These are phyloP conservation scores for Sisymbrium altissimum DNA, from an alignment of 345 rosid species.

Conservation along the genomic window DNA sequence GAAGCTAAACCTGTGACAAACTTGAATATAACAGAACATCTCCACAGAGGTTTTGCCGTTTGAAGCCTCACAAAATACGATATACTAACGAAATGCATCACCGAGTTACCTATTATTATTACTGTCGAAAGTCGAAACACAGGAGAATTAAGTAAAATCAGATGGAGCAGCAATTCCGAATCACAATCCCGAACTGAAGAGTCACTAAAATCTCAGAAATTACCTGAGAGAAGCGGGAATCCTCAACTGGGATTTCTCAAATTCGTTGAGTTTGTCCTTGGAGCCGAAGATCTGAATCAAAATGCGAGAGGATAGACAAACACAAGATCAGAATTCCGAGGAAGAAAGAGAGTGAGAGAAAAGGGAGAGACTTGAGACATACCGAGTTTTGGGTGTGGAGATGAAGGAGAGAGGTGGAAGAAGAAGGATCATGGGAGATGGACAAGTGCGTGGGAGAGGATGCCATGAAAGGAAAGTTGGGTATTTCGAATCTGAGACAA, in stretches of 20 bases:
- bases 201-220: not conserved
- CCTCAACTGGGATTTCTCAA: constrained; percentile 21
- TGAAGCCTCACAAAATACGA: constrained; percentile 5
- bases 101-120: not conserved
- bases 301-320: not conserved
- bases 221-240: constrained; percentile 31
- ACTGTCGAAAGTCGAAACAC: not conserved
- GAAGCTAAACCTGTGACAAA: not conserved
- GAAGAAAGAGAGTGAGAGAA: not conserved
- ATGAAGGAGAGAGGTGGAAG: constrained; percentile 17
- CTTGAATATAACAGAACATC: not conserved
- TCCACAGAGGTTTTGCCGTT: not conserved
- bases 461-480: constrained; percentile 33
- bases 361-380: not conserved
- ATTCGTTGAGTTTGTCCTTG: not conserved
- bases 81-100: not conserved
- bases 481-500: constrained; percentile 24
- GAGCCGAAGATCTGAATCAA: constrained; percentile 24
- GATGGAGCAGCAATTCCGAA: not conserved
- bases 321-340: not conserved
- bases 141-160: not conserved
- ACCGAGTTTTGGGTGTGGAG: constrained; percentile 18
- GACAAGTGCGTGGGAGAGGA: constrained; percentile 13
- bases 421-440: constrained; percentile 20
- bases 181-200: not conserved